Evolutionary conservation across 148 eudicot species (phyloP).

Genomic region (Silene latifolia): DNA sequence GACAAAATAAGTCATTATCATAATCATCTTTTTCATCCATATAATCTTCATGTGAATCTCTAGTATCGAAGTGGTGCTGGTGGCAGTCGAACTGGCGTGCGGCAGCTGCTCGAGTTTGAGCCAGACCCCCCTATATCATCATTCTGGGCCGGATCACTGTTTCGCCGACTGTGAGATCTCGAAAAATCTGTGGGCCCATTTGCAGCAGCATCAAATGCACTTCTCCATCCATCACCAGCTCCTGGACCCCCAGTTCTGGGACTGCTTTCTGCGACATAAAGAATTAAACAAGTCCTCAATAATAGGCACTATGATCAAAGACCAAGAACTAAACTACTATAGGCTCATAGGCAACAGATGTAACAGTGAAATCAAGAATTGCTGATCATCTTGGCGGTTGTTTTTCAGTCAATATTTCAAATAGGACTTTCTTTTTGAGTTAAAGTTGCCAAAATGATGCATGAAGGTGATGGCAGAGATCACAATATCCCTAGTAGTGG

Average conservation of each 20-base stretch:
- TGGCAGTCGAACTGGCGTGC: conserved; percentile 88
- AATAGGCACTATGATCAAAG: background rate
- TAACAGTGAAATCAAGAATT: background rate
- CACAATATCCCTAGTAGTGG: too few relatives aligned
- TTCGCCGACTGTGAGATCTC: conserved; percentile 68
- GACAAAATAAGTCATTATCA: conserved; percentile 15
- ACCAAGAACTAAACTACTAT: background rate
- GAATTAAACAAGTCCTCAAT: background rate
- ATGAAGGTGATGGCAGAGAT: too few relatives aligned
- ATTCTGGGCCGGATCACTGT: conserved; percentile 70
- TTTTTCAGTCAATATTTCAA: too few relatives aligned
- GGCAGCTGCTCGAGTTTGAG: conserved; percentile 72
- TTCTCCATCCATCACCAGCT: conserved; percentile 90
- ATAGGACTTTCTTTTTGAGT: too few relatives aligned
- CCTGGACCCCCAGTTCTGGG: conserved; percentile 61
- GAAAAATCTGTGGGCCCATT: conserved; percentile 64
- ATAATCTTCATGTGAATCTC: too few relatives aligned
- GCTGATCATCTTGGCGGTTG: background rate
- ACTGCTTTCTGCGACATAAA: conserved; percentile 64
- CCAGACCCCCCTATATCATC: conserved; percentile 63
- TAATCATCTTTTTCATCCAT: conserved; percentile 1
- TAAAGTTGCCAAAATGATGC: too few relatives aligned
- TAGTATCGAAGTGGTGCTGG: conserved; percentile 97
- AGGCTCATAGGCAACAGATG: background rate
- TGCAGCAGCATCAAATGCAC: conserved; percentile 92